A percentile compares a stretch with the other conserved stretches of the same genome.
Evolutionary conservation across 2,329 filamentous ascomycete genomes (phyloP).

Genomic region (Scleromitrula shiraiana): DNA sequence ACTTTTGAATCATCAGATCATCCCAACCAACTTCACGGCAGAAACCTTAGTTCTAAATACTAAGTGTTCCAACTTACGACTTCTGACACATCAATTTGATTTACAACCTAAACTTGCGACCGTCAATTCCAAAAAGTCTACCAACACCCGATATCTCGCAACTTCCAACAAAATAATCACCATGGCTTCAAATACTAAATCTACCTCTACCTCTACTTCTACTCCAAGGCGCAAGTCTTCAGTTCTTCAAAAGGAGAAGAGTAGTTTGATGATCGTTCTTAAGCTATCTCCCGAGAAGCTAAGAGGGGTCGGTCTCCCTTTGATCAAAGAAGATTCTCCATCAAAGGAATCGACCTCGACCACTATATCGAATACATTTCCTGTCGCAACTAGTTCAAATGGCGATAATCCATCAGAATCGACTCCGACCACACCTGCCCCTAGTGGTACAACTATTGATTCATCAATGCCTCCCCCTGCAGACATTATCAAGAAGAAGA

Average conservation of each 20-base stretch:
- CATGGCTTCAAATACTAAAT: slow-evolving; percentile 24
- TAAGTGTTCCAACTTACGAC: neutral
- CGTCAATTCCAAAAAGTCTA: neutral
- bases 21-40: neutral
- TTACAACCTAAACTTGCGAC: slow-evolving; percentile 4
- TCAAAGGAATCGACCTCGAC: slow-evolving; percentile 35
- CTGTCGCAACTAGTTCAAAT: slow-evolving; percentile 34
- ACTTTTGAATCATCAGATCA: neutral
- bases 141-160: neutral
- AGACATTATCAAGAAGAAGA: slow-evolving; percentile 64
- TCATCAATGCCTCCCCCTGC: slow-evolving; percentile 50
- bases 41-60: neutral
- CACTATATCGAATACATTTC: slow-evolving; percentile 30
- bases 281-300: slow-evolving; percentile 44
- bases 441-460: slow-evolving; percentile 45
- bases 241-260: slow-evolving; percentile 18
- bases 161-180: slow-evolving; percentile 7
- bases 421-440: slow-evolving; percentile 49
- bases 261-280: slow-evolving; percentile 41
- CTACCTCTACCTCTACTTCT: slow-evolving; percentile 8
- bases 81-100: neutral
- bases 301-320: slow-evolving; percentile 35
- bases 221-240: slow-evolving; percentile 23
- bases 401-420: slow-evolving; percentile 52
- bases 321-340: slow-evolving; percentile 36